Conservation (phyloP, 2,329 filamentous ascomycete genomes). For the Aspergillus sp. region DNA sequence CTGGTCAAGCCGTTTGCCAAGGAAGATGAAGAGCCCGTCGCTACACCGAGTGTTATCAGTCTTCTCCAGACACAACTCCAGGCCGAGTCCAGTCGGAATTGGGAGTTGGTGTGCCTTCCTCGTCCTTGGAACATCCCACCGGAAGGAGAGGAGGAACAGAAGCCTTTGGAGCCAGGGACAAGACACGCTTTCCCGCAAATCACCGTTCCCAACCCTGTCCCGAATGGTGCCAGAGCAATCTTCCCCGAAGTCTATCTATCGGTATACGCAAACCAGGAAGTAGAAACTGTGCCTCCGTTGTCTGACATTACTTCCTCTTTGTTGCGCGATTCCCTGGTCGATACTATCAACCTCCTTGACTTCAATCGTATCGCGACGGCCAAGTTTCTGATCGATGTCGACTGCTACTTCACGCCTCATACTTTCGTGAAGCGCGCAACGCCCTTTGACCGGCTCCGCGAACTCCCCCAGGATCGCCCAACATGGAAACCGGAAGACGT, state of each 20-base stretch:
- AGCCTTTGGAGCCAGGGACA: slow-evolving; percentile 52
- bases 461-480: slow-evolving; percentile 55
- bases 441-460: slow-evolving; percentile 78
- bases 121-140: slow-evolving; percentile 44
- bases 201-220: slow-evolving; percentile 66
- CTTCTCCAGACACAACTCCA: slow-evolving; percentile 82
- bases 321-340: slow-evolving; percentile 75
- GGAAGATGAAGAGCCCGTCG: slow-evolving; percentile 54
- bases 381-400: slow-evolving; percentile 84
- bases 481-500: slow-evolving; percentile 98
- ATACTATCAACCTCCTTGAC: slow-evolving; percentile 90
- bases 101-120: slow-evolving; percentile 63
- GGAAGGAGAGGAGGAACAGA: slow-evolving; percentile 41
- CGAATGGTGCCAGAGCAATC: slow-evolving; percentile 65
- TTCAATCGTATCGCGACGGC: slow-evolving; percentile 86
- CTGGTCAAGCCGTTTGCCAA: slow-evolving; percentile 77
- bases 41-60: slow-evolving; percentile 65
- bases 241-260: slow-evolving; percentile 95
- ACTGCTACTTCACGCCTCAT: slow-evolving; percentile 83
- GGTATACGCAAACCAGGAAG: slow-evolving; percentile 78
- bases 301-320: slow-evolving; percentile 72
- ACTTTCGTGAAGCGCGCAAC: slow-evolving; percentile 93
- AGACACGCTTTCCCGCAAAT: slow-evolving; percentile 76
- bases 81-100: slow-evolving; percentile 64
- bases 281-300: slow-evolving; percentile 77